Base-by-base conservation (phyloP, 2,329 filamentous ascomycete genomes). In the Fusarium illudens region DNA sequence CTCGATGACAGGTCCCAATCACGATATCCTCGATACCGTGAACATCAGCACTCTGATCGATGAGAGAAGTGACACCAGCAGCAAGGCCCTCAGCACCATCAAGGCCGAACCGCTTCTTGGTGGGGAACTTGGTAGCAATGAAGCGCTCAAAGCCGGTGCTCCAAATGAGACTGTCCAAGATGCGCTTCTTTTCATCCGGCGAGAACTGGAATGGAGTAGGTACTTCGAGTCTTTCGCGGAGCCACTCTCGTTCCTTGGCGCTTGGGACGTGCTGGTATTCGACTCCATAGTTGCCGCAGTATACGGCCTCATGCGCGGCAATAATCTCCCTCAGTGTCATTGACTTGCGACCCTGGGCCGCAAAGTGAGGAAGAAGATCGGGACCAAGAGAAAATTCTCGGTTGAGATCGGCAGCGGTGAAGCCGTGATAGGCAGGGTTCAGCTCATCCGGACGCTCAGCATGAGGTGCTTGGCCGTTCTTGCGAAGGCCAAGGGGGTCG, bases 201-300 rank as follows among this genome's bases (percentile, higher is more conserved):
- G 93, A 96, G 84, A 97, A 98, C 80, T 94, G 95, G 87, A 96
- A 97, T 8, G 94, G 93, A 73, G 90, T 87, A 27, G 94, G 94
- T 46, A 97, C 91, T 83, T 99, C 96, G 73, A 98, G 86, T 68
- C 95, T 92, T 81, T 97, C 92, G 74, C 95, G 90, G 65, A 98
- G 89, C 96, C 96, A 99, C 82, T 98, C 95, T 83, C 96, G 98
- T 80, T 97, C 95, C 78, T 93, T 92, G 75, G 94, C 87, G 79
- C 97, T 94, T 58, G 96, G 94, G 70, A 99, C 97, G 82, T 99
- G 96, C 76, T 97, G 97, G 82, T 97, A 98, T 80, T 99, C 96
- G 62, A 97, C 88, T 79, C 95, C 95, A 77, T 96, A 97, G n/a
- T 93, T 93, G 70, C 95, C 94, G 78, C 93, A 97, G 86, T 99